A percentile compares a stretch with the other conserved stretches of the same genome.
phyloP scores from a whole-genome alignment of 2,329 filamentous ascomycete genomes.

The Colletotrichum spinosum region DNA sequence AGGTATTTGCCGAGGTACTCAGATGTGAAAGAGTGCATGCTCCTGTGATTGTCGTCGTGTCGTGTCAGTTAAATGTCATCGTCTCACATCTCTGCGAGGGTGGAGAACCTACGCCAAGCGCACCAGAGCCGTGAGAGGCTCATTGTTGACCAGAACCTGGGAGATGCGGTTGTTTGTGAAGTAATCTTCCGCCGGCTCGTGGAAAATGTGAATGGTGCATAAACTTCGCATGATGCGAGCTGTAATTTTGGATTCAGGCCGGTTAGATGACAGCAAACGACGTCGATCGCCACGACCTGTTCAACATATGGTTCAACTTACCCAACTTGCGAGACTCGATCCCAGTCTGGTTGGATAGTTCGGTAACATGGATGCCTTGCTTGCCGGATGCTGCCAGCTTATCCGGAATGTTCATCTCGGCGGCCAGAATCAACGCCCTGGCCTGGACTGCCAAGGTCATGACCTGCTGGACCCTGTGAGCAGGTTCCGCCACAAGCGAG shows the following conservation, averaged over 20 bases:
- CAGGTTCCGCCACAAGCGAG: conserved; percentile 48
- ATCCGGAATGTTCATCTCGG: conserved; percentile 47
- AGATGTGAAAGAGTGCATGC: conserved; percentile 36
- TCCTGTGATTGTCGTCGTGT: background rate
- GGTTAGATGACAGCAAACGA: no score
- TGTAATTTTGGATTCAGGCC: conserved; percentile 25
- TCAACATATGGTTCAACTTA: conserved; percentile 7
- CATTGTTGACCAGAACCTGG: conserved; percentile 47
- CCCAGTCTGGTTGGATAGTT: conserved; percentile 38
- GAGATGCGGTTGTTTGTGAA: conserved; percentile 53
- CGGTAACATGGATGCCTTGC: conserved; percentile 43
- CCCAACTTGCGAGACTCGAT: conserved; percentile 47
- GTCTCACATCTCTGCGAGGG: no score
- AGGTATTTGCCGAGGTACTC: conserved; percentile 47
- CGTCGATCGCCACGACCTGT: no score
- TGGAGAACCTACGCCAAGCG: background rate
- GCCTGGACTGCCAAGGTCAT: conserved; percentile 49
- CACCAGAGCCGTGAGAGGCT: conserved; percentile 45
- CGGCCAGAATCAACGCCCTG: conserved; percentile 48
- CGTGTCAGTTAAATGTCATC: background rate
- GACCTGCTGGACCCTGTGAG: conserved; percentile 46
- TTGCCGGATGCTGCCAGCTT: conserved; percentile 43
- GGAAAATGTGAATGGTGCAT: conserved; percentile 50
- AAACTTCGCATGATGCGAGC: conserved; percentile 49
- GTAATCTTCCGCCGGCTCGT: conserved; percentile 42